phyloP scores from a whole-genome alignment of 441 rosid genomes.

The Isatis lusitanica region DNA sequence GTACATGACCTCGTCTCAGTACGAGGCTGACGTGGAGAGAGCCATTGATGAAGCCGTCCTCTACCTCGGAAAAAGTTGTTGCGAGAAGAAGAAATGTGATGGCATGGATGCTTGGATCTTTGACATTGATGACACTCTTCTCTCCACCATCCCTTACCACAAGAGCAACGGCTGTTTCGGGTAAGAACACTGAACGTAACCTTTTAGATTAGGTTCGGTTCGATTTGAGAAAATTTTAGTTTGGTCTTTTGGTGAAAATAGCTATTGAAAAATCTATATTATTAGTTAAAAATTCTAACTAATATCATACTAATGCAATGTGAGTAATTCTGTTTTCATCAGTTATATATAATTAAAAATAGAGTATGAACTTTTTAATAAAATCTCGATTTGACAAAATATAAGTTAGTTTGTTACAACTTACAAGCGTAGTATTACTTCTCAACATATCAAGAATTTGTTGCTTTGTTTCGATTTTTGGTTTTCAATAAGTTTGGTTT shows the following conservation, averaged over 20 bases:
- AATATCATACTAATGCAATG: no score
- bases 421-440: background rate
- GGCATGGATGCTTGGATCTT: constrained; percentile 73
- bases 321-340: background rate
- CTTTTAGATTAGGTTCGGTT: background rate
- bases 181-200: constrained; percentile 36
- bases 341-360: background rate
- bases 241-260: background rate
- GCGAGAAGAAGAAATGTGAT: constrained; percentile 38
- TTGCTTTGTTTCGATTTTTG: background rate
- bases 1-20: constrained; percentile 61
- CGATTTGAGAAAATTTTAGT: background rate
- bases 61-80: constrained; percentile 50
- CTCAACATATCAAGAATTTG: background rate
- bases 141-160: constrained; percentile 66
- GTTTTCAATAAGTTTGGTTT: background rate
- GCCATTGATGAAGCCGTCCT: constrained; percentile 51
- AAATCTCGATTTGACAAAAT: background rate
- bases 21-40: constrained; percentile 48
- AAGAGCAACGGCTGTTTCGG: constrained; percentile 54
- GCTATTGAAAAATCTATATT: background rate
- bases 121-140: constrained; percentile 63
- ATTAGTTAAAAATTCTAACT: background rate
- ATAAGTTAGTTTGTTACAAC: background rate
- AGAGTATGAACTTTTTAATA: background rate